A percentile compares a stretch with the other conserved stretches of the same genome.
Conservation (phyloP, 176 grass and related monocot genomes). For the Aegilops tauschii region DNA sequence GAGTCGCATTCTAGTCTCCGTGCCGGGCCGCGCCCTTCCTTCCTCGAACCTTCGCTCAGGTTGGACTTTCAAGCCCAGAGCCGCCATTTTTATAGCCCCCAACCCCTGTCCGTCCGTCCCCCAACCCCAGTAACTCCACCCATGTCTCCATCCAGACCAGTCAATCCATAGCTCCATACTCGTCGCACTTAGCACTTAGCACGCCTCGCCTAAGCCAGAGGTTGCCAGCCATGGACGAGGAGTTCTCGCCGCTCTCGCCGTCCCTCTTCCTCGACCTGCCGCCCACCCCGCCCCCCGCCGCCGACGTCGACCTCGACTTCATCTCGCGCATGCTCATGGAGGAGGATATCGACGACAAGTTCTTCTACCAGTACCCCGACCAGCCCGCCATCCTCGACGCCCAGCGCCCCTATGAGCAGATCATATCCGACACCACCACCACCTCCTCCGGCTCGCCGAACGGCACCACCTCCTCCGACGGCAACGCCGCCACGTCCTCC, state of each 20-base stretch:
- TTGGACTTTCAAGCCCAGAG: background rate
- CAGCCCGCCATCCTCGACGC: conserved; percentile 17
- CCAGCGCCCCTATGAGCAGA: conserved; percentile 32
- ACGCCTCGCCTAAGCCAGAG: no score
- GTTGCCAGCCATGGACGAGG: background rate
- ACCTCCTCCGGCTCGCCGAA: background rate
- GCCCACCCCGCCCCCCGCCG: background rate
- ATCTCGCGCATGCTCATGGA: conserved; percentile 27
- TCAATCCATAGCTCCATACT: no score
- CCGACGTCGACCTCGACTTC: background rate
- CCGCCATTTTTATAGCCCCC: background rate
- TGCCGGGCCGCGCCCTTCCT: background rate
- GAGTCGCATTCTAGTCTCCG: background rate
- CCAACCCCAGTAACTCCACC: background rate
- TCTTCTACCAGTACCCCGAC: conserved; percentile 16
- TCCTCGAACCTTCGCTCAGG: background rate
- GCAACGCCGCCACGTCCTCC: no score
- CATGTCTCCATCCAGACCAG: background rate
- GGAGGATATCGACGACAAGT: conserved; percentile 22
- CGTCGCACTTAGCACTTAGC: no score
- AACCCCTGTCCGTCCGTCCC: background rate
- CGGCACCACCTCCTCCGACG: background rate
- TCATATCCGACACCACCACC: conserved; percentile 32
- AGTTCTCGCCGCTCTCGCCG: background rate
- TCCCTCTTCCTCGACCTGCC: conserved; percentile 1